Evolutionary conservation across 148 eudicot genomes (phyloP), one percentile per base, ranked within the genome.

Genomic region (Fagopyrum esculentum): DNA sequence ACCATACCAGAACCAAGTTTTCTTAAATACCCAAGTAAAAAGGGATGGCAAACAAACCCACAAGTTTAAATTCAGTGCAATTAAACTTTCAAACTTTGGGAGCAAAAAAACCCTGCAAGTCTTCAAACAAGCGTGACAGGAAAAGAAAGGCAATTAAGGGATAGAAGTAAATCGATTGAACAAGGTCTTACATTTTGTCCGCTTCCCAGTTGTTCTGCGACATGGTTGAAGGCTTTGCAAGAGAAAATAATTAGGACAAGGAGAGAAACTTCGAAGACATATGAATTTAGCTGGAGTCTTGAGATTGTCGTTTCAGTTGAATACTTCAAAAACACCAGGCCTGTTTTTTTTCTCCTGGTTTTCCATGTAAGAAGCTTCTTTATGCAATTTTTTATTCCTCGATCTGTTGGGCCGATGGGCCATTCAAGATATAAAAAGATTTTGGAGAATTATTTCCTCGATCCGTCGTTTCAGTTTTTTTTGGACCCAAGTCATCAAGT

Each of bases 141-240:
- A 40, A 3, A 13, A 43, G 8, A 66, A 9, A 64, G 74, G 47
- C 13, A 54, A 22, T 52, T 45, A 1, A 45, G 50, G 43, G 48
- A 15, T 57, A 66, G 4, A 74, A 68, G 71, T 15, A 43, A 66
- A 66, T 40, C 71, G 19, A 66, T 66, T 35, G 19, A 66, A 12
- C 9, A 35, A 13, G 70, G 3, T 13, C 81, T 77, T 80, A 84
- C 87, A 84, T 84, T 82, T 84, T 82, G 78, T 84, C 87, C 35
- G 87, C 85, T 82, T 82, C 87, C 87, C 85, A 82, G 72, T 82
- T 80, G 45, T 82, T 77, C 71, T 84, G 85, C 44, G 87, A 77
- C 87, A 84, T 84, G 82, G 50, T 82, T 80, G 78, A 74, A 72
- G 47, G 6, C 74, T 71, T 66, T 8, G 19, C 6, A 40, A 46